These are phyloP conservation scores for Tardiomyces digboiensis DNA, from an alignment of 1,139 yeast species.

Conservation along the genomic window DNA sequence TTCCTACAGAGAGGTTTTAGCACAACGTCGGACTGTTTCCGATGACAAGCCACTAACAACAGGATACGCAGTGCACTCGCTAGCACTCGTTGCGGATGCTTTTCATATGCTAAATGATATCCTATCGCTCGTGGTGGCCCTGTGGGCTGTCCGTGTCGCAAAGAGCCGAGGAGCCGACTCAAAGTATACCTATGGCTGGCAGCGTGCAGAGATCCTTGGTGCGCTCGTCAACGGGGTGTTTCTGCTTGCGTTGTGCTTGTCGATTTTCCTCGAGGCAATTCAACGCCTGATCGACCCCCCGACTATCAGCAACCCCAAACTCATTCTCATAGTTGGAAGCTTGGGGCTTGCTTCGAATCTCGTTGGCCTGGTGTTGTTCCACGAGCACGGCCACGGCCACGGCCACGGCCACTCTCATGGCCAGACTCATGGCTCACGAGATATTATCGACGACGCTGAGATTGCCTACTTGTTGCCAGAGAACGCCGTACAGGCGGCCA, in stretches of 20 bases:
- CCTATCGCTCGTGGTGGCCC: conserved; percentile 77
- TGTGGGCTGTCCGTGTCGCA: conserved; percentile 95
- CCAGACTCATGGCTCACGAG: conserved; percentile 16
- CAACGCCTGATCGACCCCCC: conserved; percentile 83
- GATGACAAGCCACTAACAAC: too few species aligned
- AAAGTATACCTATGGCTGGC: conserved; percentile 92
- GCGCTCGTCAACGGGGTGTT: conserved; percentile 93
- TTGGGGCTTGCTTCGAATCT: conserved; percentile 79
- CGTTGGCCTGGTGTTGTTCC: conserved; percentile 78
- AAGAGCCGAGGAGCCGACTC: conserved; percentile 78
- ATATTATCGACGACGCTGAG: conserved; percentile 14
- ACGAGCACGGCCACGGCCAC: conserved; percentile 64
- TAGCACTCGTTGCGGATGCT: conserved; percentile 91
- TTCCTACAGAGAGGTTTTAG: too few species aligned
- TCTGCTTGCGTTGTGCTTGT: conserved; percentile 81
- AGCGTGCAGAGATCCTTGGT: conserved; percentile 93
- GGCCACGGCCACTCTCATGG: conserved; percentile 29
- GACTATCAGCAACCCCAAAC: conserved; percentile 65
- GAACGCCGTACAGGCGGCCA: conserved; percentile 15
- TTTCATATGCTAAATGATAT: conserved; percentile 97
- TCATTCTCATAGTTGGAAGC: conserved; percentile 71
- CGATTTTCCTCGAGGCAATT: conserved; percentile 86
- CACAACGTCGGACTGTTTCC: too few species aligned
- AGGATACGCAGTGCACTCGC: conserved; percentile 74
- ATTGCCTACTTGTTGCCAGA: conserved; percentile 25